phyloP scores from a whole-genome alignment of 2,329 filamentous ascomycete species.

The Clonostachys rhizophaga region DNA sequence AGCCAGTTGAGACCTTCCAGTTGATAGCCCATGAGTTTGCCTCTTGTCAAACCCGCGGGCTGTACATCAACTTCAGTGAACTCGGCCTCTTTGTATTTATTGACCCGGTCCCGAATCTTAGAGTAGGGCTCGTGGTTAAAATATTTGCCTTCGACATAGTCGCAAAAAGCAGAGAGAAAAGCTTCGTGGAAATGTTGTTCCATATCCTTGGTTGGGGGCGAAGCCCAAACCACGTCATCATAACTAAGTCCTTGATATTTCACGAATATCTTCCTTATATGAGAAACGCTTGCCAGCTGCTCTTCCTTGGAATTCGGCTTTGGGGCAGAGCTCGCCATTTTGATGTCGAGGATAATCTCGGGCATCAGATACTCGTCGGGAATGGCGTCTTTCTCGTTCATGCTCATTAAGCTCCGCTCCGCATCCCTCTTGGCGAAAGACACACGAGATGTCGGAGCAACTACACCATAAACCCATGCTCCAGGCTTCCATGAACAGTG shows the following conservation, averaged over 20 bases:
- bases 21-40: slow-evolving; percentile 90
- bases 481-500: slow-evolving; percentile 85
- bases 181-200: slow-evolving; percentile 53
- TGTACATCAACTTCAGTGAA: slow-evolving; percentile 71
- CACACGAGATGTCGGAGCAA: slow-evolving; percentile 57
- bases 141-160: slow-evolving; percentile 78
- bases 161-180: slow-evolving; percentile 78
- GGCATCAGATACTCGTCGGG: slow-evolving; percentile 81
- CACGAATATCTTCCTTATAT: slow-evolving; percentile 71
- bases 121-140: slow-evolving; percentile 52
- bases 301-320: slow-evolving; percentile 56
- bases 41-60: slow-evolving; percentile 68
- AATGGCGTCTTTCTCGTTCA: slow-evolving; percentile 72
- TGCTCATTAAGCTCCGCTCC: slow-evolving; percentile 53
- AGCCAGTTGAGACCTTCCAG: slow-evolving; percentile 93
- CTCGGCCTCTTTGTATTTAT: slow-evolving; percentile 57
- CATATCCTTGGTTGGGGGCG: slow-evolving; percentile 60
- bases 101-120: slow-evolving; percentile 63
- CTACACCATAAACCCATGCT: slow-evolving; percentile 78
- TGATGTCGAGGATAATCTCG: slow-evolving; percentile 85
- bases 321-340: slow-evolving; percentile 42
- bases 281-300: slow-evolving; percentile 66
- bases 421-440: slow-evolving; percentile 71
- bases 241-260: slow-evolving; percentile 94
- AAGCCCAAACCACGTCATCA: slow-evolving; percentile 87